These are phyloP conservation scores for Nannochloropsis gaditana DNA, from an alignment of 108 stramenopile genomes.

Conservation along the genomic window DNA sequence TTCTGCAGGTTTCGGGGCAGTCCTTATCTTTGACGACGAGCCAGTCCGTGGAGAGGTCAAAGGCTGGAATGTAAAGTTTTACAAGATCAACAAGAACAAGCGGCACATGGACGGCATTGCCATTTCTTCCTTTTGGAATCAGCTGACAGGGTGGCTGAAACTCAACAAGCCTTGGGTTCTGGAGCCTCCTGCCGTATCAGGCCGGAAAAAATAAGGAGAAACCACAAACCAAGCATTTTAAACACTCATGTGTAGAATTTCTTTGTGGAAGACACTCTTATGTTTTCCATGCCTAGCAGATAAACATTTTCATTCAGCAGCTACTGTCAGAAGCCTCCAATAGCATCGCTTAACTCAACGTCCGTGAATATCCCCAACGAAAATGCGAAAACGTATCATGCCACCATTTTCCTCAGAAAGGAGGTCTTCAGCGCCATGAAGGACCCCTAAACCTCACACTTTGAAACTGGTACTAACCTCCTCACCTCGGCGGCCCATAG, in stretches of 20 bases:
- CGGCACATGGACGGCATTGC: conserved; percentile 19
- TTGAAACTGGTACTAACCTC: too few relatives aligned
- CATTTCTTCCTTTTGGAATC: not conserved
- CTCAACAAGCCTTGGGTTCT: conserved; percentile 23
- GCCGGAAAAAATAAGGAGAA: not conserved
- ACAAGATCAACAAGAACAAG: conserved; percentile 18
- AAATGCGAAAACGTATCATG: too few relatives aligned
- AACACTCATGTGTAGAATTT: not conserved
- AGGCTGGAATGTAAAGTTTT: conserved; percentile 18
- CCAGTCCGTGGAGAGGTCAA: not conserved
- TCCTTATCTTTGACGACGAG: conserved; percentile 21
- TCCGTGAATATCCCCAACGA: too few relatives aligned
- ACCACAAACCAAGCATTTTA: not conserved
- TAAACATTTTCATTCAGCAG: too few relatives aligned
- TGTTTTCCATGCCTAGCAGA: too few relatives aligned
- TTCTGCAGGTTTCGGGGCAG: conserved; percentile 18
- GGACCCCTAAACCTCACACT: too few relatives aligned
- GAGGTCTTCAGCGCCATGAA: too few relatives aligned
- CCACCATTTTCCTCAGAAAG: too few relatives aligned
- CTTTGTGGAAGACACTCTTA: too few relatives aligned
- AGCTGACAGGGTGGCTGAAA: not conserved
- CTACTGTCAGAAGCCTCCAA: too few relatives aligned
- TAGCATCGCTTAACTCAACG: too few relatives aligned
- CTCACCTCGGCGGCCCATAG: too few relatives aligned
- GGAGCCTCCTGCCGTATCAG: not conserved